Evolutionary conservation across 2,329 filamentous ascomycete species (phyloP), one percentile per base, ranked within the genome.

Genomic region (Beauveria caledonica): DNA sequence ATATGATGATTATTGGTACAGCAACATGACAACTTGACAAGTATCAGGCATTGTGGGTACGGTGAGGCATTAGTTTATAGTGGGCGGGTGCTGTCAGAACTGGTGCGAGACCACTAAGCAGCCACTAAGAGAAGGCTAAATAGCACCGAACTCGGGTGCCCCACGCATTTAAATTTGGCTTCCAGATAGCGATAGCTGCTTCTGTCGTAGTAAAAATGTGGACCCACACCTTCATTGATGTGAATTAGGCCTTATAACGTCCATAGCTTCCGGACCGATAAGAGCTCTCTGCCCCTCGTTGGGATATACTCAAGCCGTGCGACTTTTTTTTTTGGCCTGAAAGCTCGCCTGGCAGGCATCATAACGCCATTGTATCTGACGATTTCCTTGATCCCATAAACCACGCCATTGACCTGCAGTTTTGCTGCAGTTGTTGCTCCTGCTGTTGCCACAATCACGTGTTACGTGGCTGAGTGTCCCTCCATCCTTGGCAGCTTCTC

Each of bases 191-290:
- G 55, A 58, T 58, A 44, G 55, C n/a, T 58, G 55, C 9, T 50
- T n/a, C n/a, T n/a, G n/a, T n/a, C n/a, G n/a, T n/a, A n/a, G n/a
- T n/a, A n/a, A n/a, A n/a, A n/a, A n/a, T n/a, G n/a, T n/a, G n/a
- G n/a, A n/a, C n/a, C n/a, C n/a, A n/a, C n/a, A n/a, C n/a, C n/a
- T n/a, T n/a, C n/a, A n/a, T n/a, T n/a, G n/a, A n/a, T n/a, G n/a
- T n/a, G n/a, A n/a, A n/a, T n/a, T n/a, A n/a, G n/a, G n/a, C n/a
- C n/a, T n/a, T n/a, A n/a, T n/a, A n/a, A n/a, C n/a, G n/a, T n/a
- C n/a, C n/a, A n/a, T n/a, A n/a, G n/a, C n/a, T n/a, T 51, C 45
- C 55, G 55, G 55, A 58, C 55, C 46, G 55, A 58, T 58, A 58
- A 58, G 55, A 58, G 55, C 55, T 42, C 39, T 45, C 23, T 58